Conservation (phyloP, 2,329 filamentous ascomycete genomes). For the Cryphonectria carpinicola region DNA sequence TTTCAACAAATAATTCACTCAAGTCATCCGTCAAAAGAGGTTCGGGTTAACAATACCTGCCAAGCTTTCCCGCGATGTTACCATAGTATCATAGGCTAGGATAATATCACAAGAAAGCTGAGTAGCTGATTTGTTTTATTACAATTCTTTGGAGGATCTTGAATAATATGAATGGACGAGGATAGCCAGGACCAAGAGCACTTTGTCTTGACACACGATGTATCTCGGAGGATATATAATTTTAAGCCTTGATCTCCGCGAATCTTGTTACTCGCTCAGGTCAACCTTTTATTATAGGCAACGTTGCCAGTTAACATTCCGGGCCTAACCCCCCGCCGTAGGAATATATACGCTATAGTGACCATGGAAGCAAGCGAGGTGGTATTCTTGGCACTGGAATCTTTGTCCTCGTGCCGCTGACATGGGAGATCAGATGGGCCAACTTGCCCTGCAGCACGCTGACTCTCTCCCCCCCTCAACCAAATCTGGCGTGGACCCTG, state of each 20-base stretch:
- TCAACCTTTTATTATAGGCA: not conserved
- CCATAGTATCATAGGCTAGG: not conserved
- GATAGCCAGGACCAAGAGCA: too few species aligned
- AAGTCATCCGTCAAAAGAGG: not conserved
- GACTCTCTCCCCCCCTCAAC: not conserved
- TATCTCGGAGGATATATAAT: not conserved
- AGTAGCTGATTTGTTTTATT: too few species aligned
- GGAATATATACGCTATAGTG: not conserved
- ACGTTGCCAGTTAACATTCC: not conserved
- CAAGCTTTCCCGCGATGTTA: not conserved
- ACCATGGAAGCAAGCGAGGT: slow-evolving; percentile 3
- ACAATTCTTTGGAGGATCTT: too few species aligned
- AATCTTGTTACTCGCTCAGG: not conserved
- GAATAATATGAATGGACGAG: too few species aligned
- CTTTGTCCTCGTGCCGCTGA: slow-evolving; percentile 13
- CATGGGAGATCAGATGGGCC: slow-evolving; percentile 11
- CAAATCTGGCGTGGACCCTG: slow-evolving; percentile 9
- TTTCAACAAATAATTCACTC: not conserved
- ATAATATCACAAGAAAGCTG: not conserved
- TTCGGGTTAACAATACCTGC: not conserved
- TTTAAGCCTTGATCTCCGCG: not conserved
- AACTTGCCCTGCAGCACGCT: not conserved
- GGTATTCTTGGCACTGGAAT: slow-evolving; percentile 9
- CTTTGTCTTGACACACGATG: too few species aligned
- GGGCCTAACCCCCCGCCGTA: not conserved